Conservation (phyloP, 2,329 filamentous ascomycete species). For the Trichoderma atrobrunneum region DNA sequence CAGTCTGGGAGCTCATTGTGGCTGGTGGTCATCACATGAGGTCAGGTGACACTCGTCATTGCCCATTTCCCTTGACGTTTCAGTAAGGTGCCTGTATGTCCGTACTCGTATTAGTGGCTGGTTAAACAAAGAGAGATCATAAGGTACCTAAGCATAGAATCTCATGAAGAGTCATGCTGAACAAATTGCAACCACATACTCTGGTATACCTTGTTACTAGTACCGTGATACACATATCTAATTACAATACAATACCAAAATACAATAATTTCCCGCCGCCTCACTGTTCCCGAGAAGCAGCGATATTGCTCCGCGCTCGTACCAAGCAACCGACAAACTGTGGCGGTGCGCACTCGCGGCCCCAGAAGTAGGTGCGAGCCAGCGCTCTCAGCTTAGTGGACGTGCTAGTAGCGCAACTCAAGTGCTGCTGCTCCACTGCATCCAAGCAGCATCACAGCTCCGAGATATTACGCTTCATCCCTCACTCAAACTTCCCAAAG, state of each 20-base stretch:
- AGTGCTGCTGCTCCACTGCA: background rate
- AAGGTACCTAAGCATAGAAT: background rate
- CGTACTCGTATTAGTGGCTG: background rate
- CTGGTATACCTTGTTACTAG: background rate
- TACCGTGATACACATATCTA: background rate
- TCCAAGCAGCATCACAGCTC: conserved; percentile 16
- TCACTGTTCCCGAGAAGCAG: background rate
- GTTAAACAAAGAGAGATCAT: background rate
- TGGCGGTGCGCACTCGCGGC: conserved; percentile 16
- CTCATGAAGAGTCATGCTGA: background rate
- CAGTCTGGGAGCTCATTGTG: conserved; percentile 20
- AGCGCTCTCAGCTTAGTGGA: background rate
- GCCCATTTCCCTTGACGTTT: background rate
- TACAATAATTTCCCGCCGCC: background rate
- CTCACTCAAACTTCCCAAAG: background rate
- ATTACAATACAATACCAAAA: background rate
- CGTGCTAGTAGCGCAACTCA: conserved; percentile 3
- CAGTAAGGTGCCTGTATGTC: background rate
- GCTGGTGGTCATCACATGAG: conserved; percentile 34
- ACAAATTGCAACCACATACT: background rate
- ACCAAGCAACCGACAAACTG: background rate
- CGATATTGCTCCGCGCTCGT: background rate
- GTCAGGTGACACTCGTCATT: conserved; percentile 24
- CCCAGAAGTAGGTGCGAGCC: conserved; percentile 14
- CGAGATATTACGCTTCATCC: conserved; percentile 16